These are phyloP conservation scores for Chlorencoelia australis DNA, from an alignment of 2,329 filamentous ascomycete genomes.

Conservation along the genomic window DNA sequence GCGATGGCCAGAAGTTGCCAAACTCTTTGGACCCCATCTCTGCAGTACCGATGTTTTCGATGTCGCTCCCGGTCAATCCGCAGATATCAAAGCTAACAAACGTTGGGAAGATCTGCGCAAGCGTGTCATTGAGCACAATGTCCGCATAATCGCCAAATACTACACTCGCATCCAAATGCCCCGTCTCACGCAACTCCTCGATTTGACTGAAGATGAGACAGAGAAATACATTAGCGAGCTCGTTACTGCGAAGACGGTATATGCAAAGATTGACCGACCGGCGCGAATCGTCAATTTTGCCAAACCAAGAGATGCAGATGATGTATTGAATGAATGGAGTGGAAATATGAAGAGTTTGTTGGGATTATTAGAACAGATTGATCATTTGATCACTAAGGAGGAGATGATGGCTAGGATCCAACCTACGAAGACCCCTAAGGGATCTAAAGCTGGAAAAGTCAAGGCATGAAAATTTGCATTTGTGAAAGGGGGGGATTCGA, in stretches of 20 bases:
- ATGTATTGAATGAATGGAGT: slow-evolving; percentile 97
- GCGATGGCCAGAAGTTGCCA: slow-evolving; percentile 91
- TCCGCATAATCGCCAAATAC: slow-evolving; percentile 95
- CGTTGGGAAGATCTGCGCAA: slow-evolving; percentile 94
- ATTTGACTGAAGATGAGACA: slow-evolving; percentile 88
- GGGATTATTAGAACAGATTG: slow-evolving; percentile 78
- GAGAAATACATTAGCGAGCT: slow-evolving; percentile 98
- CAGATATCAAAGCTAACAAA: slow-evolving; percentile 70
- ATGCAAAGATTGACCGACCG: slow-evolving; percentile 92
- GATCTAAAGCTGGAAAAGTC: slow-evolving; percentile 29
- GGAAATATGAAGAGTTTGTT: slow-evolving; percentile 93
- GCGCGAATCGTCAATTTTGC: slow-evolving; percentile 89
- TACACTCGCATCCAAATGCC: slow-evolving; percentile 95
- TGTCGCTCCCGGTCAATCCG: slow-evolving; percentile 49
- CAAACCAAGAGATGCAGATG: slow-evolving; percentile 88
- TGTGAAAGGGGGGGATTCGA: slow-evolving; percentile 3
- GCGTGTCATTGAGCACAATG: slow-evolving; percentile 98
- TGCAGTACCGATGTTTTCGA: slow-evolving; percentile 87
- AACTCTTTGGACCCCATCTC: slow-evolving; percentile 80
- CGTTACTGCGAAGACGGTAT: slow-evolving; percentile 95
- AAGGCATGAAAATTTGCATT: slow-evolving; percentile 13
- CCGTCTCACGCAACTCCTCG: slow-evolving; percentile 80
- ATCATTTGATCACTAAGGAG: slow-evolving; percentile 98
- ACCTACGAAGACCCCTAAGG: slow-evolving; percentile 36
- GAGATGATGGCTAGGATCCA: slow-evolving; percentile 99